These are phyloP conservation scores for Vitellaria paradoxa DNA, from an alignment of 179 eudicot genomes.

Conservation along the genomic window DNA sequence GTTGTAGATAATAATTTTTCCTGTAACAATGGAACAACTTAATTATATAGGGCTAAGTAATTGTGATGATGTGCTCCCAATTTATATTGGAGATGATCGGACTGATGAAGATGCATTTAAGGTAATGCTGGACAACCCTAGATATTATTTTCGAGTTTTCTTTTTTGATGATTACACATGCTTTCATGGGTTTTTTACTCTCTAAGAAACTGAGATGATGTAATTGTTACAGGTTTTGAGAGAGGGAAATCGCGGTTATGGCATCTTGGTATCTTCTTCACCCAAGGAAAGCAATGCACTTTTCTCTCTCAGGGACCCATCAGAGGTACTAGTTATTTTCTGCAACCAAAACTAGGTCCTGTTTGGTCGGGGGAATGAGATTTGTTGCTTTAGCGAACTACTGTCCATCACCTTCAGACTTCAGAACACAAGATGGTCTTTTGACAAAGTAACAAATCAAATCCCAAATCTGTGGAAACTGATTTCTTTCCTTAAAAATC, in stretches of 20 bases:
- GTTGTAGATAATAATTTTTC: neutral
- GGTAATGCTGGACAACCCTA: conserved; percentile 35
- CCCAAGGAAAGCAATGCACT: conserved; percentile 88
- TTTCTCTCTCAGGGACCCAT: conserved; percentile 85
- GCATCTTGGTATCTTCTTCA: conserved; percentile 79
- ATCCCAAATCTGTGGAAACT: neutral
- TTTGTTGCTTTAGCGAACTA: neutral
- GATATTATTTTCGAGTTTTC: neutral
- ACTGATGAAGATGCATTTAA: conserved; percentile 99
- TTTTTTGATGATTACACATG: neutral
- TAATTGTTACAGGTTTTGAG: conserved; percentile 60
- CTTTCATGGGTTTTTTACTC: neutral
- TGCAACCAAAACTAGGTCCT: neutral
- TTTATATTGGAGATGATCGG: conserved; percentile 95
- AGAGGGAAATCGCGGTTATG: conserved; percentile 71
- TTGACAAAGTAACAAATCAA: neutral
- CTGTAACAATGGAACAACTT: neutral
- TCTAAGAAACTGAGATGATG: neutral
- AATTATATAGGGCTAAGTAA: conserved; percentile 53
- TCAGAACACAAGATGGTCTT: neutral
- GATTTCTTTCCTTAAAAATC: neutral
- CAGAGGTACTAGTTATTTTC: conserved; percentile 53
- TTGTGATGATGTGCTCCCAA: conserved; percentile 82
- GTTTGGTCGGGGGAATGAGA: neutral
- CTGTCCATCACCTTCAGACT: neutral